A percentile compares a stretch with the other conserved stretches of the same genome.
phyloP scores from a whole-genome alignment of 2,329 filamentous ascomycete genomes.

The Stromatinia cepivora region DNA sequence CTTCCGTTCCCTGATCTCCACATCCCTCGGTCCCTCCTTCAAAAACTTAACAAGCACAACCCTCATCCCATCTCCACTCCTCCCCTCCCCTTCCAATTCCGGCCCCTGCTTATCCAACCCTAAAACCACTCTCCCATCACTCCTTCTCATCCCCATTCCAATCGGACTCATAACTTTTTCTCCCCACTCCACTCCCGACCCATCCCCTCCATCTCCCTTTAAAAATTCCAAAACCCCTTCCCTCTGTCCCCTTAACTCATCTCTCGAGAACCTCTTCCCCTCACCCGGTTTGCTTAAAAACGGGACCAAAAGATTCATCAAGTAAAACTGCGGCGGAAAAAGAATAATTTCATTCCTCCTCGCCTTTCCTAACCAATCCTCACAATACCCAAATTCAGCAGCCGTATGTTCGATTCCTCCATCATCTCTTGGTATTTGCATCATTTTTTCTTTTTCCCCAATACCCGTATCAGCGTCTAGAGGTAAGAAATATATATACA shows the following conservation, averaged over 20 bases:
- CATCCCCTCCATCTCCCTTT: slow-evolving; percentile 44
- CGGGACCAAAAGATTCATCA: slow-evolving; percentile 59
- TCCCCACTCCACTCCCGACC: slow-evolving; percentile 49
- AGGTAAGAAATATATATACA: slow-evolving; percentile 92
- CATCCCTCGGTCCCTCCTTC: slow-evolving; percentile 52
- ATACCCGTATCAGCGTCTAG: slow-evolving; percentile 37
- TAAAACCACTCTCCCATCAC: slow-evolving; percentile 56
- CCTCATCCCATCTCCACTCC: slow-evolving; percentile 58
- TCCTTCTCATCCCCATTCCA: slow-evolving; percentile 46
- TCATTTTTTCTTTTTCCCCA: not conserved
- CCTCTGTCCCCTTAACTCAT: slow-evolving; percentile 50
- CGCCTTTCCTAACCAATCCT: slow-evolving; percentile 68
- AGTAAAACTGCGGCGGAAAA: slow-evolving; percentile 86
- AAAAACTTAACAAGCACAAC: slow-evolving; percentile 58
- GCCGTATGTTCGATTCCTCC: slow-evolving; percentile 67
- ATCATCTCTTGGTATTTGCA: slow-evolving; percentile 47
- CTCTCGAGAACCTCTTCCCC: slow-evolving; percentile 26
- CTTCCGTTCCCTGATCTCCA: slow-evolving; percentile 53
- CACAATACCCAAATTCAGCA: slow-evolving; percentile 71
- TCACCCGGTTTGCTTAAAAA: slow-evolving; percentile 46
- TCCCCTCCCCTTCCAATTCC: slow-evolving; percentile 51
- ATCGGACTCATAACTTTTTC: slow-evolving; percentile 63
- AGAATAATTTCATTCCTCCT: slow-evolving; percentile 69
- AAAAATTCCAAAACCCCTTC: slow-evolving; percentile 57
- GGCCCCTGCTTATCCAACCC: slow-evolving; percentile 58